Evolutionary conservation across 768 basidiomycete genomes (phyloP), one percentile per base, ranked within the genome.

Genomic region (Pholiota conissans): DNA sequence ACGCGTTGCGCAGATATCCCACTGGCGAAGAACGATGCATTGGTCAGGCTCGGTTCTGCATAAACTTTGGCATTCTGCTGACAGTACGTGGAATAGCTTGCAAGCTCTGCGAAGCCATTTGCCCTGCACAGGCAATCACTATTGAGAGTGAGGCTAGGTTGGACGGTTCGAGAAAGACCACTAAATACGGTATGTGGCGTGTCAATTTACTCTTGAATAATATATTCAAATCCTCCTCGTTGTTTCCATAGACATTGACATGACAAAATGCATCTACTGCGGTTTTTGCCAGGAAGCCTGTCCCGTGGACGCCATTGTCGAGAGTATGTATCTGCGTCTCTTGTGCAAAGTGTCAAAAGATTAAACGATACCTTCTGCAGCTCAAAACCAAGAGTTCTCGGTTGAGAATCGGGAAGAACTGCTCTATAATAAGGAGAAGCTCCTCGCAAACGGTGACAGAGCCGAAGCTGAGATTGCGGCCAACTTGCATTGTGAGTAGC

Each of bases 181-280:
- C 97, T 28, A 92, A 93, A 87, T 99, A 98, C 67, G 97, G 94
- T 90, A 54, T 52, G 83, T 70, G 46, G 55, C 60, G 52, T 39
- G 42, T 48, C 35, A 49, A 47, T 56, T 55, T 53, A n/a, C 40
- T 49, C 56, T 53, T 20, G 24, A 42, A 45, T 37, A 49, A 45
- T 32, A 27, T 50, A 49, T 62, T 37, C 35, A 37, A 27, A 55
- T 47, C 35, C 42, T 28, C 37, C 14, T 32, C 9, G 53, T 49
- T 40, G 10, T 39, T n/a, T n/a, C 47, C 51, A 27, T 63, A 95
- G 93, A 98, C 76, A 95, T 98, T 67, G 97, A 99, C 73, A 99
- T 99, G 97, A 99, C 97, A 58, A 98, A 95, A 81, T 98, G 97
- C 76, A 99, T 99, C 68, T 99, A 99, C 80, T 99, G 97, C 74